Evolutionary conservation across 2,329 filamentous ascomycete species (phyloP), one percentile per base, ranked within the genome.

Genomic region (Fusarium austroafricanum): DNA sequence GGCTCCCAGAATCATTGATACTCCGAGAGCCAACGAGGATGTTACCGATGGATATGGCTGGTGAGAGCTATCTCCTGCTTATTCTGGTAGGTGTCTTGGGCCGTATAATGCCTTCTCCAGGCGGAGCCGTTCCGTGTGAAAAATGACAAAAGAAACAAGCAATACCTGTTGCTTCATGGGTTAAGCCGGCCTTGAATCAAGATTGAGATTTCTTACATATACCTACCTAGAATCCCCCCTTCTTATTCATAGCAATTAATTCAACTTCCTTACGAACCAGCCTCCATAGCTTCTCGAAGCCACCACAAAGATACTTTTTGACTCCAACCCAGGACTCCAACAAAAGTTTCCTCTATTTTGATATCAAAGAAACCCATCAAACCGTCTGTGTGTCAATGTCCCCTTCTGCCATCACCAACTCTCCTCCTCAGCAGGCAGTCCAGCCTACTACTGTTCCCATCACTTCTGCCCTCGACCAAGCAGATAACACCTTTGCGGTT

Each of bases 341-440:
- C 40, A 61, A 45, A 29, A 39, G 33, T 40, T 46, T 33, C 43
- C 44, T 29, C 43, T 53, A 50, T 58, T 47, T 53, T 53, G 51
- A 59, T 55, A 57, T 46, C 39, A 53, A 62, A 55, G 54, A 44
- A 37, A 47, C 39, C 37, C 55, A 68, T 61, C 47, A 42, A 39
- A 33, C 55, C 55, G 44, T 67, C 62, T 72, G 71, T 67, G 72
- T 75, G 73, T 67, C 71, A 77, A 89, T 90, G 87, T 83, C 86
- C 69, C 87, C 88, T 65, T 87, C 86, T 70, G 86, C 86, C 61
- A 81, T 87, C 73, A 82, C 83, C 68, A 79, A 84, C 67, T 83
- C 83, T 43, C 82, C 83, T 51, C 77, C 77, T 53, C 79, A 79
- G 72, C 83, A 83, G 65, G 78, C 81, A 70, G 76, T 76, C 47